These are phyloP conservation scores for Pseudoneurospora amorphoporcata DNA, from an alignment of 495 filamentous ascomycete species.

Conservation along the genomic window DNA sequence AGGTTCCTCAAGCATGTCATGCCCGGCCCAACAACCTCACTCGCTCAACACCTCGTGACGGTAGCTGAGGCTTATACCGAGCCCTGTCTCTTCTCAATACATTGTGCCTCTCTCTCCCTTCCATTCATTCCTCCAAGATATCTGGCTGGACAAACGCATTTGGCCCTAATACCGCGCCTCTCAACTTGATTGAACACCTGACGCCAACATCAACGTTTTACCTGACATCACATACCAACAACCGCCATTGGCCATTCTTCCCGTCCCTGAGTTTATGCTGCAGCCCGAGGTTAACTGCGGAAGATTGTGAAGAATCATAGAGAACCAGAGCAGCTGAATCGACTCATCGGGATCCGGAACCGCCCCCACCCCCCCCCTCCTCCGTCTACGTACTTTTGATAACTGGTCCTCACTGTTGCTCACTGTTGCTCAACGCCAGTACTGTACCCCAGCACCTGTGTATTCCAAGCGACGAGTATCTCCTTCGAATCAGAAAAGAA, in stretches of 20 bases:
- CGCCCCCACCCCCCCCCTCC: not conserved
- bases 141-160: not conserved
- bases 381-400: not conserved
- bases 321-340: not conserved
- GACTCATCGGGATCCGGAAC: not conserved
- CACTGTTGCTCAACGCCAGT: not conserved
- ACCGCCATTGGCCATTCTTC: not conserved
- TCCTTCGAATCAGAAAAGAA: not conserved
- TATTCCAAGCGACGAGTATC: not conserved
- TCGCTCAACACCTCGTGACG: not conserved
- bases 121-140: not conserved
- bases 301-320: not conserved
- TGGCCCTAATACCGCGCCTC: not conserved
- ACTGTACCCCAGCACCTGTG: not conserved
- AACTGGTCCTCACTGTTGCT: not conserved
- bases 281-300: not conserved
- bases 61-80: not conserved
- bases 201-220: not conserved
- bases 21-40: not conserved
- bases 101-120: not conserved
- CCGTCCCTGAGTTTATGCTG: not conserved
- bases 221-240: not conserved
- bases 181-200: not conserved
- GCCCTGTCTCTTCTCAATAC: not conserved
- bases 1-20: not conserved